Conservation (phyloP, 2,329 filamentous ascomycete genomes). For the Fusarium dlaminii region DNA sequence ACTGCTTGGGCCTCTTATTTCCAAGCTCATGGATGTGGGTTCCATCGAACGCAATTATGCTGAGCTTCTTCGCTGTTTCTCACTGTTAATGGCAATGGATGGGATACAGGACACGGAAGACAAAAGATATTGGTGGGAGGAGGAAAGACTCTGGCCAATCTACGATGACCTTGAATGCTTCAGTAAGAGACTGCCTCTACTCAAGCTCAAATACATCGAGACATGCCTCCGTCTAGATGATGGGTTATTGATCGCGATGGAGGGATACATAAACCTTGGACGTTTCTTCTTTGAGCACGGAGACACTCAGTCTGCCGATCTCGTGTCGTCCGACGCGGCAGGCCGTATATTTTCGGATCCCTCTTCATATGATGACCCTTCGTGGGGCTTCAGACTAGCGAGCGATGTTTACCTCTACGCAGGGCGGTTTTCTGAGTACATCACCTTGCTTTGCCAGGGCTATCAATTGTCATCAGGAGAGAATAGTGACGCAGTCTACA, state of each 20-base stretch:
- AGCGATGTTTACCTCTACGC: no score
- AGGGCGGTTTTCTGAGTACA: background rate
- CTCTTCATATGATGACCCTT: no score
- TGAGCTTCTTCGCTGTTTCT: background rate
- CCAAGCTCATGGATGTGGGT: rapidly evolving
- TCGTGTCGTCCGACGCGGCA: rapidly evolving
- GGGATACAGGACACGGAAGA: no score
- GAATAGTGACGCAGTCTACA: background rate
- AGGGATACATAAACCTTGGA: rapidly evolving
- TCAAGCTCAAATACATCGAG: background rate
- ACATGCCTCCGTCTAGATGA: rapidly evolving
- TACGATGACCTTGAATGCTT: background rate
- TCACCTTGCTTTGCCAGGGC: rapidly evolving
- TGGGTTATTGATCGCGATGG: rapidly evolving
- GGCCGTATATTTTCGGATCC: background rate
- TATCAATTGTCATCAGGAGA: rapidly evolving
- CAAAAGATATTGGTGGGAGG: no score
- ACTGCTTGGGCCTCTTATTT: background rate
- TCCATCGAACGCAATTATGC: rapidly evolving
- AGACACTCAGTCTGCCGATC: background rate
- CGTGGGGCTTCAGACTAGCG: no score
- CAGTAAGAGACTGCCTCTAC: background rate
- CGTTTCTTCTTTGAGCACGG: background rate
- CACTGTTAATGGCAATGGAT: rapidly evolving
- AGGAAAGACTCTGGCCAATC: no score